These are phyloP conservation scores for Rhodomyrtus psidioides DNA, from an alignment of 441 rosid species.

Conservation along the genomic window DNA sequence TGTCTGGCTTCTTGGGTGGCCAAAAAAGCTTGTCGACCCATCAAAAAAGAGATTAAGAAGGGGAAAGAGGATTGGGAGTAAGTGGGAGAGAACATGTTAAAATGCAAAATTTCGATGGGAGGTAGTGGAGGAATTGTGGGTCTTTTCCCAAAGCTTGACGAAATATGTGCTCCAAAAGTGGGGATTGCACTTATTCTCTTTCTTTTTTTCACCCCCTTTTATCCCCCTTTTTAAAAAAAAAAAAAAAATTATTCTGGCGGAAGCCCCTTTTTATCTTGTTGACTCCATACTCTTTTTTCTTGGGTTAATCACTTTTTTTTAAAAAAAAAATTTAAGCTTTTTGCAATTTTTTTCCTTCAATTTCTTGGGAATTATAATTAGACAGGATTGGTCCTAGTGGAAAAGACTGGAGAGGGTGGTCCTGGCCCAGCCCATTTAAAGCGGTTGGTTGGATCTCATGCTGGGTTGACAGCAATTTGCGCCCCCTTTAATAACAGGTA, in stretches of 20 bases:
- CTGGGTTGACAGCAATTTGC: neutral
- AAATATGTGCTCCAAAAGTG: neutral
- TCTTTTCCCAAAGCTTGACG: neutral
- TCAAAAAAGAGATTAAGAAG: neutral
- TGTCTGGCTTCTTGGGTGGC: neutral
- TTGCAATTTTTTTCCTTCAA: neutral
- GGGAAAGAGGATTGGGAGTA: neutral
- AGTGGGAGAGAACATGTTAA: neutral
- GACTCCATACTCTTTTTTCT: neutral
- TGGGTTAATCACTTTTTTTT: neutral
- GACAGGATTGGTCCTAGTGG: neutral
- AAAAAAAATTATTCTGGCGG: neutral
- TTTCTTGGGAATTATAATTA: neutral
- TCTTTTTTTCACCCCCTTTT: neutral
- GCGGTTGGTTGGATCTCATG: constrained; percentile 9
- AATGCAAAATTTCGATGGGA: neutral
- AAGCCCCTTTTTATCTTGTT: neutral
- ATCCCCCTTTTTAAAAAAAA: neutral
- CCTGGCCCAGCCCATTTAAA: constrained; percentile 42
- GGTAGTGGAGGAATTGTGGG: neutral
- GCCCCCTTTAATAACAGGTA: neutral
- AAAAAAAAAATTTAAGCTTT: too few relatives aligned
- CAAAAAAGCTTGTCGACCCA: neutral
- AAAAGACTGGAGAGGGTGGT: constrained; percentile 3
- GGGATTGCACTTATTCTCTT: neutral